These are phyloP conservation scores for Vaccinium vitisidaea DNA, from an alignment of 148 eudicot species.

Conservation along the genomic window DNA sequence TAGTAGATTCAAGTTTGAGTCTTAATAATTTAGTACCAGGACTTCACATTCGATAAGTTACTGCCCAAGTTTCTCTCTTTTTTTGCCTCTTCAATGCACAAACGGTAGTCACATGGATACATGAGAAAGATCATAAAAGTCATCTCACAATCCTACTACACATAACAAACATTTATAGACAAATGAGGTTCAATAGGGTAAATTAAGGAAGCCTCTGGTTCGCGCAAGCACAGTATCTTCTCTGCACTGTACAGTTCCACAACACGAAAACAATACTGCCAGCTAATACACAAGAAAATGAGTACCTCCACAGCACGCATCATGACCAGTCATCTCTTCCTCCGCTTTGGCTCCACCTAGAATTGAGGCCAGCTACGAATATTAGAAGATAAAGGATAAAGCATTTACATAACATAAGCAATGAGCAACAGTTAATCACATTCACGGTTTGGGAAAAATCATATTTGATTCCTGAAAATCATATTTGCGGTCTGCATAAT, in stretches of 20 bases:
- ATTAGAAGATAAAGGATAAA: neutral
- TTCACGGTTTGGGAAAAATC: neutral
- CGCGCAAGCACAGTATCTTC: slow-evolving; percentile 30
- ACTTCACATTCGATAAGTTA: neutral
- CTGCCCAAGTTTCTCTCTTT: neutral
- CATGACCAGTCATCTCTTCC: slow-evolving; percentile 31
- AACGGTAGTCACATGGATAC: slow-evolving; percentile 5
- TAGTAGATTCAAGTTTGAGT: neutral
- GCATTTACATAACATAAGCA: neutral
- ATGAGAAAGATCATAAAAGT: neutral
- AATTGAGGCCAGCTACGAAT: neutral
- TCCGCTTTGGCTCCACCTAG: slow-evolving; percentile 49
- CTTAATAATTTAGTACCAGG: slow-evolving; percentile 5
- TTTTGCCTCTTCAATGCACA: neutral
- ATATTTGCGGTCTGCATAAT: neutral
- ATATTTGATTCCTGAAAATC: neutral
- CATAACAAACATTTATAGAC: slow-evolving; percentile 15
- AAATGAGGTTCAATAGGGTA: slow-evolving; percentile 1
- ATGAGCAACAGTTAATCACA: neutral
- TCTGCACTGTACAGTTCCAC: slow-evolving; percentile 48
- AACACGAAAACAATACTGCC: slow-evolving; percentile 25
- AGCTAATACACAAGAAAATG: slow-evolving; percentile 22
- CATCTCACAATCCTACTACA: neutral
- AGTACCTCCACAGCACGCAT: slow-evolving; percentile 22
- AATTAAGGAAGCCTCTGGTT: slow-evolving; percentile 23